Percentiles rank a stretch among this genome's conserved stretches.
Evolutionary conservation across 176 grass and related monocot genomes (phyloP).

Genomic region (Oryza brachyantha): DNA sequence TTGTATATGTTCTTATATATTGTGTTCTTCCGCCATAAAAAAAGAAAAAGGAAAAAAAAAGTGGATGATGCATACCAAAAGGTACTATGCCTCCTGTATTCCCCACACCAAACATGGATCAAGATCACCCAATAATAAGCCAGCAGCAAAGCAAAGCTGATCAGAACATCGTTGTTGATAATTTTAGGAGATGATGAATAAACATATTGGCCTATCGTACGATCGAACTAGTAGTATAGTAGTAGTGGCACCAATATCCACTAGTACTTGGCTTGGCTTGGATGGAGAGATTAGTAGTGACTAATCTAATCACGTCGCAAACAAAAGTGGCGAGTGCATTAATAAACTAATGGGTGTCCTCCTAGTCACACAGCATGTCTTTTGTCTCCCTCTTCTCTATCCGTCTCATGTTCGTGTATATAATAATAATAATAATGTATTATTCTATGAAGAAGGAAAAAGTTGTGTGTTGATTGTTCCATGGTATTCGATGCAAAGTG

Average conservation of each 20-base stretch:
- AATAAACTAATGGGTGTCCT: neutral
- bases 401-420: neutral
- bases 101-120: neutral
- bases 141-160: neutral
- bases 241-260: neutral
- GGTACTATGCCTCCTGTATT: neutral
- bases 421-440: neutral
- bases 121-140: neutral
- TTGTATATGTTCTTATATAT: no score
- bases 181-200: neutral
- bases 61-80: neutral
- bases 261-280: neutral
- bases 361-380: neutral
- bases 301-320: neutral
- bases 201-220: neutral
- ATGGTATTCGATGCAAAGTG: no score
- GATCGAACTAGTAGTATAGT: neutral
- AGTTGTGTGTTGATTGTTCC: no score
- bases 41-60: neutral
- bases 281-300: no score
- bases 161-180: neutral
- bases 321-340: neutral
- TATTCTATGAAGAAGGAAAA: neutral
- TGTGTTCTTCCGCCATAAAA: neutral
- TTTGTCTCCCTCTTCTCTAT: neutral